A percentile compares a stretch with the other conserved stretches of the same genome.
These are phyloP conservation scores for Ophiostoma sp. DNA, from an alignment of 2,329 filamentous ascomycete genomes.

Conservation along the genomic window DNA sequence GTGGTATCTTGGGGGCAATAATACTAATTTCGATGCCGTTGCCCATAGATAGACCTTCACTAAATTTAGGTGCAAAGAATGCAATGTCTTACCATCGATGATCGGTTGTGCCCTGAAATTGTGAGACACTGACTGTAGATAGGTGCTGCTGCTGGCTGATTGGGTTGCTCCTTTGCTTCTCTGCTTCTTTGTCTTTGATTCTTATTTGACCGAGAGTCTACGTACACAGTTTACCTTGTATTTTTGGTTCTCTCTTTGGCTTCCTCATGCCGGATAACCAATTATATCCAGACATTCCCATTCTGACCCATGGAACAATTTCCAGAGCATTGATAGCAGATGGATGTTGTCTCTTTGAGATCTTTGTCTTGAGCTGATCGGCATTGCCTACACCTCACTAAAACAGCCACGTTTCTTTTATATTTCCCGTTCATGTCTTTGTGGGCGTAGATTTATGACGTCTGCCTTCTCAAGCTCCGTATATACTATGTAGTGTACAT, in stretches of 20 bases:
- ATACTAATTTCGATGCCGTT: not conserved
- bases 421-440: conserved; percentile 4
- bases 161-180: not conserved
- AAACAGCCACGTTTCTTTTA: conserved; percentile 1
- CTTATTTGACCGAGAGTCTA: not conserved
- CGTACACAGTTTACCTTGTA: not conserved
- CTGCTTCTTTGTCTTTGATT: not conserved
- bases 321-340: not conserved
- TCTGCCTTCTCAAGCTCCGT: not conserved
- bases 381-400: not conserved
- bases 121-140: not conserved
- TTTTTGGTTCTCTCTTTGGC: no score
- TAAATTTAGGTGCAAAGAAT: not conserved
- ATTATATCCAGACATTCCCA: not conserved
- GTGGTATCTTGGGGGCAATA: not conserved
- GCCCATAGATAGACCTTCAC: no score
- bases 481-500: not conserved
- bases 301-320: not conserved
- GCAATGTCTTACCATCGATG: not conserved
- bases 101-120: conserved; percentile 3
- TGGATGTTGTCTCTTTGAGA: not conserved
- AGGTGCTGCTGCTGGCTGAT: not conserved
- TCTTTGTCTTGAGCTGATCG: not conserved
- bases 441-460: not conserved
- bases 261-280: not conserved